Conservation (phyloP, 106 monocot species). For the Platanthera zijinensis region DNA sequence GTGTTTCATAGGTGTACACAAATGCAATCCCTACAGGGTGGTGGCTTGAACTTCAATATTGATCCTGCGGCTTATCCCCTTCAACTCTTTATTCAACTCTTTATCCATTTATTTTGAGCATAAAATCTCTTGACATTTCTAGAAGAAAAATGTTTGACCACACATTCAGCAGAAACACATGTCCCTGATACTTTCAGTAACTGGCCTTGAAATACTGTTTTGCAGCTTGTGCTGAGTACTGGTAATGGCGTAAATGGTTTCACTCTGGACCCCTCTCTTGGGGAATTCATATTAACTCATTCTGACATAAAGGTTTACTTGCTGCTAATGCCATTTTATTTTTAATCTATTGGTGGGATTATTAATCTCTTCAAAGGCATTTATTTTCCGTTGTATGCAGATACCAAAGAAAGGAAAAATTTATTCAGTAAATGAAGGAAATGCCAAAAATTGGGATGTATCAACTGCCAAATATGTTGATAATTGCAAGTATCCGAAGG, state of each 20-base stretch:
- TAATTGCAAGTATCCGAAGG: slow-evolving; percentile 86
- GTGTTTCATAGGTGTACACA: too few species aligned
- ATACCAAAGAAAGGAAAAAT: slow-evolving; percentile 94
- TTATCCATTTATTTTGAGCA: not conserved
- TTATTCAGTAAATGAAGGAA: slow-evolving; percentile 99
- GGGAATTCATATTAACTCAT: slow-evolving; percentile 97
- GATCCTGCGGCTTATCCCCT: too few species aligned
- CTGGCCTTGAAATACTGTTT: not conserved
- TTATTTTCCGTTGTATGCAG: slow-evolving; percentile 28
- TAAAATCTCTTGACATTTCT: not conserved
- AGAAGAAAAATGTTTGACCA: not conserved
- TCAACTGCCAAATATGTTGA: slow-evolving; percentile 90
- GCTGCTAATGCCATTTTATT: not conserved
- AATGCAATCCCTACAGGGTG: too few species aligned
- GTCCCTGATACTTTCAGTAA: not conserved
- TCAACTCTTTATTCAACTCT: too few species aligned
- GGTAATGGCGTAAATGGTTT: slow-evolving; percentile 93
- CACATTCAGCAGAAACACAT: not conserved
- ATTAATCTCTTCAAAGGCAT: too few species aligned
- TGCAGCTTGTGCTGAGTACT: slow-evolving; percentile 87
- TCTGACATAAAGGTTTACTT: slow-evolving; percentile 66
- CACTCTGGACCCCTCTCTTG: slow-evolving; percentile 97
- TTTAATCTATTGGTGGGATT: not conserved
- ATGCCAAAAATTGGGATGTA: slow-evolving; percentile 96
- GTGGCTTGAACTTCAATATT: too few species aligned